Conservation (phyloP, 176 grass and related monocot genomes). For the Oryza glaberrima region DNA sequence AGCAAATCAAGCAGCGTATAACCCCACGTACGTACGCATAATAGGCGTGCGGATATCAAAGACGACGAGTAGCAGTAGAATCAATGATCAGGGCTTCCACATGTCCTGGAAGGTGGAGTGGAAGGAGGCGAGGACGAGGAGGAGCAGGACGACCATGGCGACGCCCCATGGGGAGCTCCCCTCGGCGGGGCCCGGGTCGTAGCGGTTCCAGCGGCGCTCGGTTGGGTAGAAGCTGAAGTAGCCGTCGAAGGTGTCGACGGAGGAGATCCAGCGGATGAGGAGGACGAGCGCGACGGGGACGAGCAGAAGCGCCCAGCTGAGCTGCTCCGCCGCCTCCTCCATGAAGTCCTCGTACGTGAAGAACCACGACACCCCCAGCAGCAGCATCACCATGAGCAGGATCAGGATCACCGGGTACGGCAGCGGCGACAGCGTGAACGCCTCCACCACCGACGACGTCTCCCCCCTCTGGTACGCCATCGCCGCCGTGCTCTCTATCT, state of each 20-base stretch:
- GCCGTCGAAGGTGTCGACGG: conserved; percentile 73
- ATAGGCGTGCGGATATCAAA: neutral
- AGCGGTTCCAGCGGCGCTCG: conserved; percentile 36
- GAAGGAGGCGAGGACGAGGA: conserved; percentile 80
- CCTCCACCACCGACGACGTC: conserved; percentile 61
- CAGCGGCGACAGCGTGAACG: conserved; percentile 81
- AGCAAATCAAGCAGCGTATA: neutral
- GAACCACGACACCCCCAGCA: conserved; percentile 71
- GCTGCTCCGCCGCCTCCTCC: conserved; percentile 64
- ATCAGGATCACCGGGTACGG: conserved; percentile 83
- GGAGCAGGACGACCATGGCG: conserved; percentile 65
- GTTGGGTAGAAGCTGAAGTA: conserved; percentile 55
- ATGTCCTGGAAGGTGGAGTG: conserved; percentile 77
- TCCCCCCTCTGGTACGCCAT: conserved; percentile 70
- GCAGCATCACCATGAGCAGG: conserved; percentile 66
- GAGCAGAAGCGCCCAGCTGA: conserved; percentile 69
- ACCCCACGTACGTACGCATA: neutral
- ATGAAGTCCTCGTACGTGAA: conserved; percentile 82
- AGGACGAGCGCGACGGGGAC: conserved; percentile 77
- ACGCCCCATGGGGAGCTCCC: conserved; percentile 84
- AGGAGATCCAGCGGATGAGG: conserved; percentile 86
- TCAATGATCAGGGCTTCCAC: conserved; percentile 71
- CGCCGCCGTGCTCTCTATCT: no score
- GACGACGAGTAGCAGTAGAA: neutral
- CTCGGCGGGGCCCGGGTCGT: conserved; percentile 38